These are phyloP conservation scores for Cokeromyces recurvatus DNA, from an alignment of 371 early-diverging fungal genomes.

Conservation along the genomic window DNA sequence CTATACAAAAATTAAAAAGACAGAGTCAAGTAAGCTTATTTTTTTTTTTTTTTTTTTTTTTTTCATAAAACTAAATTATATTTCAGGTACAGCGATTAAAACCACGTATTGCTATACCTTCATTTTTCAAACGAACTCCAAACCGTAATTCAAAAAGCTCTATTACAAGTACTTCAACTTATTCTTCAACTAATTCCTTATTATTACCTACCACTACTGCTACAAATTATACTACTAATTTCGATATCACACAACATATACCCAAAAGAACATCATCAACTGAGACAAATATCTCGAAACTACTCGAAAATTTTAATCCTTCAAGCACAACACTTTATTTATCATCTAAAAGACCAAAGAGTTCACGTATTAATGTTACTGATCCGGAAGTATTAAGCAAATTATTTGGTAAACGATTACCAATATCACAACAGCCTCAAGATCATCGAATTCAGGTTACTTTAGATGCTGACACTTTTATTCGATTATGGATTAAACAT, in stretches of 20 bases:
- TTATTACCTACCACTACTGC: neutral
- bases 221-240: neutral
- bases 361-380: conserved; percentile 10
- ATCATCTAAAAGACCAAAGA: conserved; percentile 1
- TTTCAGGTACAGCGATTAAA: neutral
- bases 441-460: conserved; percentile 29
- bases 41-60: neutral
- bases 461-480: conserved; percentile 23
- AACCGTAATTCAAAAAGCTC: no score
- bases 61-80: neutral
- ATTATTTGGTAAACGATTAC: conserved; percentile 17
- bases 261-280: conserved; percentile 25
- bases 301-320: conserved; percentile 19
- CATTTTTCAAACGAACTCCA: neutral
- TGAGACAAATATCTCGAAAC: conserved; percentile 13
- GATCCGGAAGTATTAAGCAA: conserved; percentile 15
- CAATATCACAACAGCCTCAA: conserved; percentile 23
- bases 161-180: neutral
- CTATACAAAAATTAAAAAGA: conserved; percentile 15
- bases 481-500: conserved; percentile 15
- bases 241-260: conserved; percentile 24
- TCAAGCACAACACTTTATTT: neutral
- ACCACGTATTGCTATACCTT: conserved; percentile 14
- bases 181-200: no score
- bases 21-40: conserved; percentile 8